Evolutionary conservation across 768 basidiomycete genomes (phyloP), one percentile per base, ranked within the genome.

Genomic region (Lyophyllum semitale): DNA sequence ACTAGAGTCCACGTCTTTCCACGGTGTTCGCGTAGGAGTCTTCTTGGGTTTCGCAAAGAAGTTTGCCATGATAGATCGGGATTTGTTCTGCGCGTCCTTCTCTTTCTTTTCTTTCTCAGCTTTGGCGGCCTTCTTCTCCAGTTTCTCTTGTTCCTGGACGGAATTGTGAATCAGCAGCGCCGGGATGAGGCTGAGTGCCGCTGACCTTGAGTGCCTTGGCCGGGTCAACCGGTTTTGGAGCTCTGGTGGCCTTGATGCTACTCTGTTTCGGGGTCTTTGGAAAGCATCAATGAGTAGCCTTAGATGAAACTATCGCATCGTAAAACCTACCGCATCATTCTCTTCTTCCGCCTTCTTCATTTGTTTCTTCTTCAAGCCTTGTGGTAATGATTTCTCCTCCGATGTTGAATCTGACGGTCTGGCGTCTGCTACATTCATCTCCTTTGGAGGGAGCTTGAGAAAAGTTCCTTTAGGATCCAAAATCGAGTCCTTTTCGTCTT

Each of bases 1-100:
- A 8, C 71, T 65, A 32, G 64, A 62, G 1, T 66, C 62, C 13
- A 63, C 62, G 42, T 69, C 68, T 20, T 59, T 57, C 37, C 58
- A 63, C 38, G 63, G 63, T 43, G 54, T 57, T 50, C 59, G 51
- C 32, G 57, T 38, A n/a, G 65, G 58, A 13, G 71, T 41, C n/a
- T 68, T 51, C 60, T 82, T 84, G 8, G 82, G 68, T 65, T 90
- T 91, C 27, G 80, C 76, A 68, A 95, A 92, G 74, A 93, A 95
- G 65, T 73, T 88, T 0, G 83, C 80, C 84, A 96, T 85, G 12
- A 91, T 71, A 8, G 84, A 86, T 27, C 85, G 82, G 4, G 91
- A 90, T 69, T 84, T 92, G 51, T 83, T 80, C 48, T 87, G 83
- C 2, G 83, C 82, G 60, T 89, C 85, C 54, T 84, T 83, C 57